A percentile compares a stretch with the other conserved stretches of the same genome.
These are phyloP conservation scores for Logfia minima DNA, from an alignment of 129 eudicot species.

Conservation along the genomic window DNA sequence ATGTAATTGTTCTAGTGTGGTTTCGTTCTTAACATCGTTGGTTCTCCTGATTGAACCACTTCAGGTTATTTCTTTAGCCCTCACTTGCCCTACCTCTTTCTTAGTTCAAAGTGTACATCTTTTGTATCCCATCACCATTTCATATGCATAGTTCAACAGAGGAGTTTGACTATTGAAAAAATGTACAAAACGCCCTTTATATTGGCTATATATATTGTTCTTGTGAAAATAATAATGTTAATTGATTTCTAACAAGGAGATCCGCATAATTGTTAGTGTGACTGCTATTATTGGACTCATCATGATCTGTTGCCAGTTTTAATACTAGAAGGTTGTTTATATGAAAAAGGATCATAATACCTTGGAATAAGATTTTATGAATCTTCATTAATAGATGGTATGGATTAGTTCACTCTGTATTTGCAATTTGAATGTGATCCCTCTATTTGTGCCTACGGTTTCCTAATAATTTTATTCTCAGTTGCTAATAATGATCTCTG, in stretches of 20 bases:
- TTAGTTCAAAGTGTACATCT: neutral
- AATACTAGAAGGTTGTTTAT: neutral
- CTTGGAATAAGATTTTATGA: neutral
- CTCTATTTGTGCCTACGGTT: neutral
- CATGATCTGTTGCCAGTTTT: neutral
- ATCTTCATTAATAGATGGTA: neutral
- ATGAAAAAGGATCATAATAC: neutral
- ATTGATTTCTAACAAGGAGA: too few relatives aligned
- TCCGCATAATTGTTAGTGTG: too few relatives aligned
- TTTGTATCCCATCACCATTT: neutral
- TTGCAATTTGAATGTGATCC: neutral
- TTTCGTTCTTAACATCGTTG: slow-evolving; percentile 83
- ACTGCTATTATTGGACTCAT: too few relatives aligned
- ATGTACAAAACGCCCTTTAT: too few relatives aligned
- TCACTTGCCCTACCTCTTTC: neutral
- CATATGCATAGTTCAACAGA: neutral
- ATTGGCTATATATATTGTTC: too few relatives aligned
- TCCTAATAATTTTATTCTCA: neutral
- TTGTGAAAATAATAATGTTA: too few relatives aligned
- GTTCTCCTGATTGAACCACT: slow-evolving; percentile 77
- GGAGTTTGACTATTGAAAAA: neutral
- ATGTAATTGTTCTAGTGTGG: slow-evolving; percentile 53
- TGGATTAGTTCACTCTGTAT: neutral
- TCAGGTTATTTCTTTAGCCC: slow-evolving; percentile 50
- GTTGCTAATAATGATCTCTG: slow-evolving; percentile 17